phyloP scores from a whole-genome alignment of 73 alveolate species.

The Urostyla sp. region DNA sequence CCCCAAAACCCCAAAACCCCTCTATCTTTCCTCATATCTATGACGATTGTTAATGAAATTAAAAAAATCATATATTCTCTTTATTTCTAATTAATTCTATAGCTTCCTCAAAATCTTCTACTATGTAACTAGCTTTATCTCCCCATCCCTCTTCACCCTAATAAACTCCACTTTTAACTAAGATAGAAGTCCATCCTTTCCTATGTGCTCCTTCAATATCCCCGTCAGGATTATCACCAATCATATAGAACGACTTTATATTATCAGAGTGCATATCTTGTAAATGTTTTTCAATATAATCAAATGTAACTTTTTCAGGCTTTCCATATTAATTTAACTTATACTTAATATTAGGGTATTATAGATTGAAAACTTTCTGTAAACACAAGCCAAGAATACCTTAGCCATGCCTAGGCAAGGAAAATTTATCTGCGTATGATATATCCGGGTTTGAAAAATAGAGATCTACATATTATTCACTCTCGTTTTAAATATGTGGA shows the following conservation, averaged over 20 bases:
- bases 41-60: too few species aligned
- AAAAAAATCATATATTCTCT: background rate
- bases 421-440: constrained; percentile 46
- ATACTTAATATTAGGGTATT: constrained; percentile 26
- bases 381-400: constrained; percentile 67
- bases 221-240: constrained; percentile 86
- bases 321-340: constrained; percentile 74
- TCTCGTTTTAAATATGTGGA: background rate
- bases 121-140: constrained; percentile 73
- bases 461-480: constrained; percentile 48
- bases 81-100: constrained; percentile 33
- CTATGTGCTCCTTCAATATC: constrained; percentile 84
- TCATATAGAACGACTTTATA: constrained; percentile 74
- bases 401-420: constrained; percentile 69
- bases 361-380: constrained; percentile 24
- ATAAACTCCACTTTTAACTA: constrained; percentile 82
- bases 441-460: constrained; percentile 53
- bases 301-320: constrained; percentile 71
- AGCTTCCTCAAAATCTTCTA: constrained; percentile 69
- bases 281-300: constrained; percentile 58
- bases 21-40: too few species aligned
- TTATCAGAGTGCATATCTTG: too few species aligned
- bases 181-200: constrained; percentile 76
- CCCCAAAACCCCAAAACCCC: too few species aligned
- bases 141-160: constrained; percentile 43